Evolutionary conservation across 2,329 filamentous ascomycete genomes (phyloP).

Genomic region (Aureobasidium melanogenum): DNA sequence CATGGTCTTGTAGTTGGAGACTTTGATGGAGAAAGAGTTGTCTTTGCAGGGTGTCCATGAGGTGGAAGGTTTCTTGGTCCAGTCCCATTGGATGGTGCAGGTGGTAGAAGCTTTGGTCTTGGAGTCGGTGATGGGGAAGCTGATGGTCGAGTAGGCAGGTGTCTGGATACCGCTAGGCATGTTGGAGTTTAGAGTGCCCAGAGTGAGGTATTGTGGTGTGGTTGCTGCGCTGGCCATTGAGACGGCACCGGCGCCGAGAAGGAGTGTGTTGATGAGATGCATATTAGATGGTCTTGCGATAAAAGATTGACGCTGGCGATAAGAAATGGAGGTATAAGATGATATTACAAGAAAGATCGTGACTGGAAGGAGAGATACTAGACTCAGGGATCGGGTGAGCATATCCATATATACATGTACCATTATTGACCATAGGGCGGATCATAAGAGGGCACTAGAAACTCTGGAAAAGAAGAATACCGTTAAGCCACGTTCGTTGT

Average conservation of each 20-base stretch:
- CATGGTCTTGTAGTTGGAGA: slow-evolving; percentile 1
- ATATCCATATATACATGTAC: not conserved
- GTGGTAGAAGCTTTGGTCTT: slow-evolving; percentile 1
- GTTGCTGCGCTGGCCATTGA: not conserved
- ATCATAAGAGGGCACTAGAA: not conserved
- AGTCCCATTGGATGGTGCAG: slow-evolving; percentile 7
- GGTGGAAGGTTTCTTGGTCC: not conserved
- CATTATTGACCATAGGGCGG: not conserved
- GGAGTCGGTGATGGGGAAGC: slow-evolving; percentile 6
- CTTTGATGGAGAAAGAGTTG: not conserved
- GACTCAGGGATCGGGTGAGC: not conserved
- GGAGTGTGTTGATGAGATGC: slow-evolving; percentile 3
- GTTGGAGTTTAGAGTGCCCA: slow-evolving; percentile 5
- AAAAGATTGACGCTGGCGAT: not conserved
- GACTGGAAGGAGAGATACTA: not conserved
- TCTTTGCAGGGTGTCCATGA: not conserved
- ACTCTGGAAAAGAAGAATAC: not conserved
- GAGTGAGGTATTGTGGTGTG: not conserved
- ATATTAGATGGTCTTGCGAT: not conserved
- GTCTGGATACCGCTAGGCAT: not conserved
- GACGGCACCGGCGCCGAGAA: not conserved
- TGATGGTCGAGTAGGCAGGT: not conserved
- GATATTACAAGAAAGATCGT: not conserved
- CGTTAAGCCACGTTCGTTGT: slow-evolving; percentile 1
- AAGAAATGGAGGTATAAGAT: not conserved